phyloP scores from a whole-genome alignment of 805 yeast genomes.

The Lachancea dasiensis region DNA sequence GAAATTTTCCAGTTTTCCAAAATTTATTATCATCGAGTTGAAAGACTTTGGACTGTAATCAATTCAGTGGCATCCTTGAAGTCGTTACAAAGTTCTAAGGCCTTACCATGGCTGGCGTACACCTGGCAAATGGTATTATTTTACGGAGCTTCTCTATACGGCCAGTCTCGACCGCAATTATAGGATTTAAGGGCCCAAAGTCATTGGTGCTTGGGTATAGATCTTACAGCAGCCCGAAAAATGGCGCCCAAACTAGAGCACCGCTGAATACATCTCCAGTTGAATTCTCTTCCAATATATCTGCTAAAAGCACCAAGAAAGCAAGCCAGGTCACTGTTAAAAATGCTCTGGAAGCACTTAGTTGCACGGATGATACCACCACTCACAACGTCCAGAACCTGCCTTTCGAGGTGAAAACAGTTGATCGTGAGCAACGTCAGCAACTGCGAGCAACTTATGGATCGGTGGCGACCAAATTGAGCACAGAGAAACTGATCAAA shows the following conservation, averaged over 20 bases:
- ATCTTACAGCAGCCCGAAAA: background rate
- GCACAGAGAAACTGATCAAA: slow-evolving; percentile 27
- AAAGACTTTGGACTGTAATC: too few relatives aligned
- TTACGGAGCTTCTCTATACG: background rate
- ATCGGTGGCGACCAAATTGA: slow-evolving; percentile 13
- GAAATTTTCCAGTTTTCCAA: too few relatives aligned
- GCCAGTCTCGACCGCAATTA: background rate
- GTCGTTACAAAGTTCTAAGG: background rate
- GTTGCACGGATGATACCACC: slow-evolving; percentile 30
- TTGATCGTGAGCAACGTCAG: slow-evolving; percentile 19
- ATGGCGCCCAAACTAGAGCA: background rate
- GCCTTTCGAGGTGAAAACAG: slow-evolving; percentile 55
- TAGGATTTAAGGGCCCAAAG: background rate
- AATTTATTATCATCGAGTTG: too few relatives aligned
- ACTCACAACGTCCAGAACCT: slow-evolving; percentile 3
- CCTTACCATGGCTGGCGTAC: slow-evolving; percentile 2
- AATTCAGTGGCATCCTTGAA: background rate
- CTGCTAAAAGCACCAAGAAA: slow-evolving; percentile 8
- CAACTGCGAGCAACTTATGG: slow-evolving; percentile 11
- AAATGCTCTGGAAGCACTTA: slow-evolving; percentile 30
- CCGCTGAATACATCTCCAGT: slow-evolving; percentile 33
- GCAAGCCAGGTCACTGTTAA: slow-evolving; percentile 14
- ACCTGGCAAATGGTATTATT: slow-evolving; percentile 5
- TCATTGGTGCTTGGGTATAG: background rate
- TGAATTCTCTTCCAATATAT: slow-evolving; percentile 35